Conservation (phyloP, 1,284 basidiomycete genomes). For the Coniophora puteana region DNA sequence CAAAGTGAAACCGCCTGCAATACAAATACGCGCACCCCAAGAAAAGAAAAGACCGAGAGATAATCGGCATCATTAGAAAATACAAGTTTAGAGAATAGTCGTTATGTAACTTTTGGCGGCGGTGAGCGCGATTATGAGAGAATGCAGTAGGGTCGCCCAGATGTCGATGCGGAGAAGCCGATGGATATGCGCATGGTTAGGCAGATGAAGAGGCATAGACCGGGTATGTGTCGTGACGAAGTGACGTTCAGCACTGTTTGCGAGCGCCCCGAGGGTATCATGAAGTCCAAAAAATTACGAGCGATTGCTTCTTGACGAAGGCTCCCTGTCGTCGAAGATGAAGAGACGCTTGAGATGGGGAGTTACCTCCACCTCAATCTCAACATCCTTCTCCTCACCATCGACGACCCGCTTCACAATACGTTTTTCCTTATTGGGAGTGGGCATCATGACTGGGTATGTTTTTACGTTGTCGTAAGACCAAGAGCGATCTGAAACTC, state of each 20-base stretch:
- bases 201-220: slow-evolving; percentile 11
- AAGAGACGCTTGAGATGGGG: slow-evolving; percentile 45
- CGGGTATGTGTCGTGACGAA: slow-evolving; percentile 31
- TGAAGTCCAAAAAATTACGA: slow-evolving; percentile 12
- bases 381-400: slow-evolving; percentile 47
- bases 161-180: slow-evolving; percentile 16
- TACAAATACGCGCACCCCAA: slow-evolving; percentile 27
- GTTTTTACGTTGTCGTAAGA: slow-evolving; percentile 67
- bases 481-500: slow-evolving; percentile 50
- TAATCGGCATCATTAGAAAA: too few relatives aligned
- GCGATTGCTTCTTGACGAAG: slow-evolving; percentile 21
- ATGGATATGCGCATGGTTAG: slow-evolving; percentile 20
- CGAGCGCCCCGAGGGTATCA: slow-evolving; percentile 26
- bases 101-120: slow-evolving; percentile 17
- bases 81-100: slow-evolving; percentile 31
- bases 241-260: slow-evolving; percentile 28
- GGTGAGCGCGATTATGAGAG: slow-evolving; percentile 8
- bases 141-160: slow-evolving; percentile 14
- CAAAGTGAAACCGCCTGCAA: slow-evolving; percentile 30
- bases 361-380: slow-evolving; percentile 46
- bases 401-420: slow-evolving; percentile 43
- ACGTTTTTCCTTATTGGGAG: slow-evolving; percentile 50
- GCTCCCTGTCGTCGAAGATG: slow-evolving; percentile 38
- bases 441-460: slow-evolving; percentile 59
- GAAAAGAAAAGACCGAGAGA: slow-evolving; percentile 14